These are phyloP conservation scores for Acacia concinna DNA, from an alignment of 331 rosid species.

Conservation along the genomic window DNA sequence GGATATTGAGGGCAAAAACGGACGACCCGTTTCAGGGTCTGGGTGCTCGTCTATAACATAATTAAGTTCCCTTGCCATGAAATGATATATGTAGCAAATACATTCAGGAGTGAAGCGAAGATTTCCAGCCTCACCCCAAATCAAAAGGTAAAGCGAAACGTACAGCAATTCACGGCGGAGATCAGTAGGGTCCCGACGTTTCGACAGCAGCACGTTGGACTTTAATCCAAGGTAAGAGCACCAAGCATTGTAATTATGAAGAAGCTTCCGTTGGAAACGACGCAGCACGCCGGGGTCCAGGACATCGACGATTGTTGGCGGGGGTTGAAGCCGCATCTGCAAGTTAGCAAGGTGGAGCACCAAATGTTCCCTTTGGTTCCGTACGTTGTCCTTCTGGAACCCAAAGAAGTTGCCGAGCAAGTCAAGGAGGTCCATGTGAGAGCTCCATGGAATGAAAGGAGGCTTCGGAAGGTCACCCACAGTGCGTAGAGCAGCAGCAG, in stretches of 20 bases:
- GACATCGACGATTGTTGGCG: constrained; percentile 44
- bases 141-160: constrained; percentile 63
- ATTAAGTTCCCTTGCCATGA: constrained; percentile 84
- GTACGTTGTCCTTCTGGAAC: constrained; percentile 77
- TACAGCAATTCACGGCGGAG: constrained; percentile 73
- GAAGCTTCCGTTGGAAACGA: constrained; percentile 59
- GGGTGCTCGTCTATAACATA: constrained; percentile 48
- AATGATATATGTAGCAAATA: constrained; percentile 69
- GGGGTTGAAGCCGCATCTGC: constrained; percentile 80
- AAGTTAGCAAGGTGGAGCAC: constrained; percentile 90
- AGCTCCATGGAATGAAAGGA: constrained; percentile 51
- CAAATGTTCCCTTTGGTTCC: constrained; percentile 90
- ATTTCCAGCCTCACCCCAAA: constrained; percentile 96
- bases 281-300: constrained; percentile 56
- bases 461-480: constrained; percentile 78
- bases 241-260: constrained; percentile 70
- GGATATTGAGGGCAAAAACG: constrained; percentile 53
- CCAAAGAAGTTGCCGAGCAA: constrained; percentile 78
- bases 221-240: constrained; percentile 73
- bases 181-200: constrained; percentile 41
- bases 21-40: constrained; percentile 66
- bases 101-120: constrained; percentile 82
- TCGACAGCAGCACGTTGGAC: constrained; percentile 36
- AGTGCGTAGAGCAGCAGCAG: constrained; percentile 67
- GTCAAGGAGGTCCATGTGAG: constrained; percentile 73